phyloP scores from a whole-genome alignment of 768 basidiomycete genomes.

The Paxillus rubicundulus region DNA sequence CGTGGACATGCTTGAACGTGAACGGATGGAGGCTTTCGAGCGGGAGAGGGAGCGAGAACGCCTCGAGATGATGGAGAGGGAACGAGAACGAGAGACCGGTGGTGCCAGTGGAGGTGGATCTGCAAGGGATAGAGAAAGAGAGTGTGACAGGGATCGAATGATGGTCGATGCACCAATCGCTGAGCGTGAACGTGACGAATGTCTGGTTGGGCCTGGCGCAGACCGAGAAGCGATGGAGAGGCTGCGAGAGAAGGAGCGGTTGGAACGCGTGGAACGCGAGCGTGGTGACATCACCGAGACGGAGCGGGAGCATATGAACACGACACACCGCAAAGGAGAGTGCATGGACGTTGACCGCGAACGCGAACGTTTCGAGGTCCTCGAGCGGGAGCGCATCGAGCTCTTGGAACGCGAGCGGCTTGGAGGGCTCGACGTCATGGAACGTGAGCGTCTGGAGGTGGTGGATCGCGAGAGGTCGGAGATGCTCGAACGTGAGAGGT shows the following conservation, averaged over 20 bases:
- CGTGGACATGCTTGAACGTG: constrained; percentile 23
- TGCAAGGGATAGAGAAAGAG: constrained; percentile 24
- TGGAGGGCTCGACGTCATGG: constrained; percentile 25
- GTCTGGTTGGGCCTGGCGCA: constrained; percentile 12
- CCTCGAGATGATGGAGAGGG: constrained; percentile 26
- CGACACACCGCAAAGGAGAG: constrained; percentile 19
- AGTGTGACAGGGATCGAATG: constrained; percentile 21
- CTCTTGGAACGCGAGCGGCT: constrained; percentile 31
- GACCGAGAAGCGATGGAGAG: constrained; percentile 24
- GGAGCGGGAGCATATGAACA: constrained; percentile 17
- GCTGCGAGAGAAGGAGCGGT: constrained; percentile 27
- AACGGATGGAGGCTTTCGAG: constrained; percentile 30
- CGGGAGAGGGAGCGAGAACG: constrained; percentile 34
- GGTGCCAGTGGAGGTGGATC: constrained; percentile 2
- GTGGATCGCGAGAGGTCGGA: constrained; percentile 32
- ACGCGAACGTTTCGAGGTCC: constrained; percentile 29
- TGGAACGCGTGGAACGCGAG: constrained; percentile 25
- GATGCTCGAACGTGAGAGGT: constrained; percentile 28
- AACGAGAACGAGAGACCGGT: constrained; percentile 25
- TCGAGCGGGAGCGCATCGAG: constrained; percentile 34
- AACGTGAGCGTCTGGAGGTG: constrained; percentile 28
- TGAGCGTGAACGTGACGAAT: constrained; percentile 25
- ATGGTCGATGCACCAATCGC: constrained; percentile 9
- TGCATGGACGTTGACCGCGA: constrained; percentile 22
- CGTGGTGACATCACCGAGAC: constrained; percentile 10